A percentile compares a stretch with the other conserved stretches of the same genome.
Conservation (phyloP, 2,329 filamentous ascomycete species). For the Cordyceps cateniannulata region DNA sequence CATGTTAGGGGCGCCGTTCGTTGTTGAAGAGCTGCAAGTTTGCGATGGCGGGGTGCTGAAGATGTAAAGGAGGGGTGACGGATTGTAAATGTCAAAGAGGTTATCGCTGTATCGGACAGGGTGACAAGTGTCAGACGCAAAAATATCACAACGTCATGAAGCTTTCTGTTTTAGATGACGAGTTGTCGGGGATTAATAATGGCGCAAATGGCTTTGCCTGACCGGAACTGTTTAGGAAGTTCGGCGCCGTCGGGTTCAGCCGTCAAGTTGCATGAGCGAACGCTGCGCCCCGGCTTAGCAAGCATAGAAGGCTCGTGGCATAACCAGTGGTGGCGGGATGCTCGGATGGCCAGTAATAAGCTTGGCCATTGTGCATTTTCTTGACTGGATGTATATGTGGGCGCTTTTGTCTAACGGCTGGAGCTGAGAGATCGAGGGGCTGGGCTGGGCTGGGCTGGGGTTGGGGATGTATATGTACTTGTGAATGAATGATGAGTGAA, state of each 20-base stretch:
- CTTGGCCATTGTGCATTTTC: background rate
- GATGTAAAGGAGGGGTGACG: background rate
- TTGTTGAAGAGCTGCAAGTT: background rate
- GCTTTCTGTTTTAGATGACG: no score
- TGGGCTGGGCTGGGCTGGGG: no score
- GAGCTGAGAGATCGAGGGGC: background rate
- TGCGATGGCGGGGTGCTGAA: background rate
- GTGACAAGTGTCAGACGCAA: background rate
- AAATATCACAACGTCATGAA: background rate
- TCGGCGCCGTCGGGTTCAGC: background rate
- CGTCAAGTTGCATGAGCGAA: background rate
- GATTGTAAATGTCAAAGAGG: background rate
- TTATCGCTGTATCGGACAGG: background rate
- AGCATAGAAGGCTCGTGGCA: background rate
- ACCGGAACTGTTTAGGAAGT: background rate
- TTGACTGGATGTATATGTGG: background rate
- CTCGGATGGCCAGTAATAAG: background rate
- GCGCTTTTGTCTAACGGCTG: background rate
- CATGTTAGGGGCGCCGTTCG: background rate
- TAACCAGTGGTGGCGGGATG: slow-evolving; percentile 1
- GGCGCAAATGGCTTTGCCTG: background rate
- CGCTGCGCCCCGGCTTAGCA: background rate
- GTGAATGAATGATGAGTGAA: background rate
- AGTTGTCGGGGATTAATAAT: background rate
- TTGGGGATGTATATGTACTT: background rate